These are phyloP conservation scores for Lophiostoma macrostomum DNA, from an alignment of 495 filamentous ascomycete species.

Conservation along the genomic window DNA sequence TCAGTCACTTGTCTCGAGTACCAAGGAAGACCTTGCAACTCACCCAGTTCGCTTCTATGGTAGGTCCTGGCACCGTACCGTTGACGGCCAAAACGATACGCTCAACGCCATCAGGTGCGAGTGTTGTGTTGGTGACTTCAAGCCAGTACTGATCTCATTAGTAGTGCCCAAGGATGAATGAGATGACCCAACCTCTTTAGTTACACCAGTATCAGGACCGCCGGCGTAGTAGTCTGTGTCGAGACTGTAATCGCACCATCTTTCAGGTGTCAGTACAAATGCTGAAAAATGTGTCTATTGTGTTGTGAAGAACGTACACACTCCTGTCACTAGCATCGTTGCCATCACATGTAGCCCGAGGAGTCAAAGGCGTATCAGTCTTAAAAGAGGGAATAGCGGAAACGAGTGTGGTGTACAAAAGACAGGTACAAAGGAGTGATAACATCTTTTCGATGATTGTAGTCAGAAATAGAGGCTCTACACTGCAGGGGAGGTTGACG, in stretches of 20 bases:
- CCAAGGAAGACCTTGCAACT: neutral
- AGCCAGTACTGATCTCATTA: conserved; percentile 23
- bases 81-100: conserved; percentile 25
- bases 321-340: conserved; percentile 21
- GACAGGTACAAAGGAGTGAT: neutral
- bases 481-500: too few relatives aligned
- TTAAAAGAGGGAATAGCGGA: conserved; percentile 15
- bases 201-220: conserved; percentile 24
- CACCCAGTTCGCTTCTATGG: conserved; percentile 14
- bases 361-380: conserved; percentile 1
- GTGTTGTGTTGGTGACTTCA: conserved; percentile 19
- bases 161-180: neutral
- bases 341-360: conserved; percentile 10
- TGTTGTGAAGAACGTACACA: too few relatives aligned
- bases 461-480: too few relatives aligned
- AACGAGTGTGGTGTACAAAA: conserved; percentile 6
- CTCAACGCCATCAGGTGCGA: conserved; percentile 23
- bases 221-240: conserved; percentile 26
- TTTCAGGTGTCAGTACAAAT: too few relatives aligned
- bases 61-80: conserved; percentile 24
- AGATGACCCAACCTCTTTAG: conserved; percentile 17
- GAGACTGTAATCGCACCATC: conserved; percentile 29
- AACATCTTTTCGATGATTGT: too few relatives aligned
- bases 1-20: conserved; percentile 14
- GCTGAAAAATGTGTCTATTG: too few relatives aligned